phyloP scores from a whole-genome alignment of 2,329 filamentous ascomycete species.

The Talaromyces pinophilus region DNA sequence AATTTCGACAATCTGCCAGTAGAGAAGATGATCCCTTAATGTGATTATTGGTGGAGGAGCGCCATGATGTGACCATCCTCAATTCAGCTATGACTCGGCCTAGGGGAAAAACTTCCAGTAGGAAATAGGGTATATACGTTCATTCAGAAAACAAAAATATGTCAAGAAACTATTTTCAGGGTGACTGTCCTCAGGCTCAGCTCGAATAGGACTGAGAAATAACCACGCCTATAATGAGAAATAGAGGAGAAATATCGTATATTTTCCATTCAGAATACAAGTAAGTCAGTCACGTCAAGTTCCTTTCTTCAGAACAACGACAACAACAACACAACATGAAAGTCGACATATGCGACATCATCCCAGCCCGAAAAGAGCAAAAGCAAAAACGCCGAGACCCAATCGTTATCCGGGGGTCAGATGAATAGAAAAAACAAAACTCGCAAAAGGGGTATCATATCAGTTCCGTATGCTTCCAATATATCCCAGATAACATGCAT shows the following conservation, averaged over 20 bases:
- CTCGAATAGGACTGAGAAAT: too few species aligned
- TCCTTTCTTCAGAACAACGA: background rate
- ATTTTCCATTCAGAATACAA: background rate
- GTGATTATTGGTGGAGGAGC: too few species aligned
- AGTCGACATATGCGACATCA: background rate
- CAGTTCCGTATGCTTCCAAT: slow-evolving; percentile 23
- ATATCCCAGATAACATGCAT: slow-evolving; percentile 18
- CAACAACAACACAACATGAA: background rate
- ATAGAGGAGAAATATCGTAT: background rate
- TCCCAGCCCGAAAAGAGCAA: background rate
- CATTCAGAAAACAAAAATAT: too few species aligned
- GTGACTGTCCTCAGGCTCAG: too few species aligned
- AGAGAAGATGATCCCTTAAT: too few species aligned
- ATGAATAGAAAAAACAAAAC: slow-evolving; percentile 14
- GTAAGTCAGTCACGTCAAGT: background rate
- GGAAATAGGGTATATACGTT: too few species aligned
- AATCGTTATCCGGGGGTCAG: slow-evolving; percentile 5
- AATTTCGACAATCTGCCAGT: too few species aligned
- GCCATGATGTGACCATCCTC: too few species aligned
- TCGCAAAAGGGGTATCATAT: slow-evolving; percentile 22
- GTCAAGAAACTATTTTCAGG: too few species aligned
- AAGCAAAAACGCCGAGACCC: slow-evolving; percentile 8
- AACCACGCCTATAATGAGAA: too few species aligned
- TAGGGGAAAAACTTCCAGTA: too few species aligned
- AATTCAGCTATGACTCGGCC: too few species aligned